Base-by-base conservation (phyloP, 2,329 filamentous ascomycete genomes). In the Calonectria hongkongensis region DNA sequence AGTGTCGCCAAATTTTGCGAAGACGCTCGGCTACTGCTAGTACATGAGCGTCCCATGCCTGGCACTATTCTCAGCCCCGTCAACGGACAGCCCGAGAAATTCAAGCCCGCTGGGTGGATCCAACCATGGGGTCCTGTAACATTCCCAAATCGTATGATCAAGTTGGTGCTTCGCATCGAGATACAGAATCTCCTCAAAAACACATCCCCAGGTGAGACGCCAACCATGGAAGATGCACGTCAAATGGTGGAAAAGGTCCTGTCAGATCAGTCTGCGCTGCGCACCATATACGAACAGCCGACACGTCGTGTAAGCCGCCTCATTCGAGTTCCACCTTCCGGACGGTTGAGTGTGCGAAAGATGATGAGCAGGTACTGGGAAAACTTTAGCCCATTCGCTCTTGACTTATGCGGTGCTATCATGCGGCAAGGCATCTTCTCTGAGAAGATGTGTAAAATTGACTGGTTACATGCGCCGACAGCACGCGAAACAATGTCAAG, bases 381-480 rank as follows among this genome's bases (percentile, higher is more conserved):
- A 27, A 94, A 94, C 79, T 86, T 85, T n/a, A 90, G 89, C 1
- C 85, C 87, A 0, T 94, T 94, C 73, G 89, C 90, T 0, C 85
- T 94, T 0, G 92, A 94, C 72, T 89, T 94, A 2, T 85, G 87
- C 5, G 90, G 91, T 2, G 93, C 92, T 0, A 90, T 94, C 2
- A 85, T 93, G 76, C 87, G 93, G 0, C 93, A 95, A 79, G 89
- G 90, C 21, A 85, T 89, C 58, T 94, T 94, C 76, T 84, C 91
- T 3, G 90, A 92, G 71, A 94, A 96, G 85, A 96, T 96, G 94
- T 88, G 90, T 76, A 87, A 89, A 75, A 90, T 96, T 58, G 93
- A 95, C 83, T 96, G 94, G 94, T 85, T 96, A 1, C 94, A 94
- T 81, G 94, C 92, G 30, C 94, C 94, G 0, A 86, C 91, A 0